phyloP scores from a whole-genome alignment of 1,139 yeast species.

The Protomyces macrosporus region DNA sequence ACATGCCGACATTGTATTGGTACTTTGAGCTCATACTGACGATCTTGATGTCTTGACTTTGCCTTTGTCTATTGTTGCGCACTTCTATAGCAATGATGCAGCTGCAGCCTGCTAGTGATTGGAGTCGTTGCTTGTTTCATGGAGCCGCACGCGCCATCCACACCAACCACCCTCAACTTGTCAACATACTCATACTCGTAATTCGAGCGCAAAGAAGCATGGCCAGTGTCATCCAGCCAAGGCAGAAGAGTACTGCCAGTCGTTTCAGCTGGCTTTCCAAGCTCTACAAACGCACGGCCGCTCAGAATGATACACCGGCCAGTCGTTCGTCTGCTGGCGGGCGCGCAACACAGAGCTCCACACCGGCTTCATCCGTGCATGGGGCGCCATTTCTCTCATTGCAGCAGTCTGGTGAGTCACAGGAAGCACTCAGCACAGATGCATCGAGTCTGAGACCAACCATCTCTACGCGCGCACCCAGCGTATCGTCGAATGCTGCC shows the following conservation, averaged over 20 bases:
- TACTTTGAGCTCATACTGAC: slow-evolving; percentile 29
- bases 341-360: not conserved
- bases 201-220: not conserved
- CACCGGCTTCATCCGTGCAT: not conserved
- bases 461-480: slow-evolving; percentile 18
- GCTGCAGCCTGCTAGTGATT: too few species aligned
- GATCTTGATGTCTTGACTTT: too few species aligned
- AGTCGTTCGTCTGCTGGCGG: not conserved
- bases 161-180: not conserved
- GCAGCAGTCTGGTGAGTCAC: not conserved
- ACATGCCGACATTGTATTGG: slow-evolving; percentile 38
- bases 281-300: slow-evolving; percentile 2
- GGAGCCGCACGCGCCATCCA: not conserved
- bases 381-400: slow-evolving; percentile 2
- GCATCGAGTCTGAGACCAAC: slow-evolving; percentile 20
- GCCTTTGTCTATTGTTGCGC: too few species aligned
- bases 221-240: slow-evolving; percentile 8
- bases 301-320: not conserved
- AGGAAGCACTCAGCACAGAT: not conserved
- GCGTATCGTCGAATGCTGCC: slow-evolving; percentile 18
- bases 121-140: not conserved
- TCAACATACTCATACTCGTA: not conserved
- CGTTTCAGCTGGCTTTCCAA: slow-evolving; percentile 16
- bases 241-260: slow-evolving; percentile 4
- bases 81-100: too few species aligned